phyloP scores from a whole-genome alignment of 352 stramenopile species.

The Pythium dissotocum region DNA sequence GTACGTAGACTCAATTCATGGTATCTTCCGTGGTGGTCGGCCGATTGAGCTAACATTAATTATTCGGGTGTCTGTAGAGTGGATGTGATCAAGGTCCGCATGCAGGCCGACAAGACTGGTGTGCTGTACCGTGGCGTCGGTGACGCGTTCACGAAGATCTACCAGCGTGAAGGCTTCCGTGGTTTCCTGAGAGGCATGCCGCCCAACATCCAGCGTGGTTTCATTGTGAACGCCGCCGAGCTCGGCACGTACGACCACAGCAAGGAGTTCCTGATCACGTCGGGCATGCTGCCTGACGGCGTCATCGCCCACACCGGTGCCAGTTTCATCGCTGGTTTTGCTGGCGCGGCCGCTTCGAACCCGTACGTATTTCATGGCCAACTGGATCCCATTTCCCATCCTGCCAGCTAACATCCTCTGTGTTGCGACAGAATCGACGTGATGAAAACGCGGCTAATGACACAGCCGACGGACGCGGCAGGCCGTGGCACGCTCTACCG shows the following conservation, averaged over 20 bases:
- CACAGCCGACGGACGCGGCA: conserved; percentile 57
- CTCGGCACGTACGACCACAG: conserved; percentile 86
- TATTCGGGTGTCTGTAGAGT: conserved; percentile 40
- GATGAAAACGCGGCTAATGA: conserved; percentile 86
- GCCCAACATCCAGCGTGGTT: conserved; percentile 84
- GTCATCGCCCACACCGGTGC: conserved; percentile 72
- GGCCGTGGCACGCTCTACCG: conserved; percentile 62
- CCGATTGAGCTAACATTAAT: conserved; percentile 7
- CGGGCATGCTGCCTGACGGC: conserved; percentile 57
- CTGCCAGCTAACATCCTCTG: conserved; percentile 9
- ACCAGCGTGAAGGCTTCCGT: conserved; percentile 64
- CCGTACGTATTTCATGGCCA: conserved; percentile 45
- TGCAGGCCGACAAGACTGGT: conserved; percentile 77
- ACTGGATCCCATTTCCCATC: background rate
- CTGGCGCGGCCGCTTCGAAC: conserved; percentile 69
- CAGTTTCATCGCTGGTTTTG: conserved; percentile 78
- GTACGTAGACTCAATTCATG: conserved; percentile 39
- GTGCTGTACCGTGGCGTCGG: conserved; percentile 68
- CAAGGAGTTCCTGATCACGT: conserved; percentile 74
- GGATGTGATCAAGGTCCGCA: conserved; percentile 89
- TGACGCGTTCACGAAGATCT: conserved; percentile 73
- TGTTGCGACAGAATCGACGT: conserved; percentile 64
- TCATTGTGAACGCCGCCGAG: conserved; percentile 86
- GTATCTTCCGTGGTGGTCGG: background rate
- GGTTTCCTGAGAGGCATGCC: conserved; percentile 81